phyloP scores from a whole-genome alignment of 331 rosid species.

The Ulmus americana region DNA sequence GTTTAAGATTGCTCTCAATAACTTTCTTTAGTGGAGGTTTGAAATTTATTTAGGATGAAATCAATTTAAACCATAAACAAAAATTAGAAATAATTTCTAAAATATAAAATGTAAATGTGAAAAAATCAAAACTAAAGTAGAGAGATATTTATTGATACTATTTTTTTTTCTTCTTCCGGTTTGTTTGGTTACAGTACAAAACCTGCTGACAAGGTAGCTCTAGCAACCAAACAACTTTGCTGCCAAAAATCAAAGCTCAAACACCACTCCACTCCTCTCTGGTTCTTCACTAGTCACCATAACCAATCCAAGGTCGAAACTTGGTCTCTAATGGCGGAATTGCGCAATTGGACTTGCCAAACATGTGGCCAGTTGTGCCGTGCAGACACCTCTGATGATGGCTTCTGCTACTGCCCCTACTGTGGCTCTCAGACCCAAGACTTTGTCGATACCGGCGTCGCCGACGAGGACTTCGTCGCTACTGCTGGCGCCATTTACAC shows the following conservation, averaged over 20 bases:
- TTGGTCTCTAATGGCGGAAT: slow-evolving; percentile 35
- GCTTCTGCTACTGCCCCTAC: slow-evolving; percentile 57
- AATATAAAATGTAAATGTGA: too few relatives aligned
- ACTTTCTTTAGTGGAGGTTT: too few relatives aligned
- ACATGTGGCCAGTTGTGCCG: slow-evolving; percentile 46
- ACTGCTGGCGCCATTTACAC: slow-evolving; percentile 43
- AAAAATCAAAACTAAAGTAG: too few relatives aligned
- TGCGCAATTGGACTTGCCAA: slow-evolving; percentile 35
- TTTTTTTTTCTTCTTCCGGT: too few relatives aligned
- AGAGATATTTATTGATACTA: too few relatives aligned
- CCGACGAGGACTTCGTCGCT: slow-evolving; percentile 44
- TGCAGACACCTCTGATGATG: slow-evolving; percentile 48
- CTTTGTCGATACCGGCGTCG: slow-evolving; percentile 52
- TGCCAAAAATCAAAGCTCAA: background rate
- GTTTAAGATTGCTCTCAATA: too few relatives aligned
- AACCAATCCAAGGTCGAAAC: background rate
- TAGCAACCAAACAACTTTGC: background rate
- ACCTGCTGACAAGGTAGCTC: background rate
- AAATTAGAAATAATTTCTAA: too few relatives aligned
- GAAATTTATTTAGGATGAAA: too few relatives aligned
- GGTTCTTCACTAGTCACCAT: too few relatives aligned
- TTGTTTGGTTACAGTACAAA: too few relatives aligned
- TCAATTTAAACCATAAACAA: too few relatives aligned
- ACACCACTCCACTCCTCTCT: too few relatives aligned
- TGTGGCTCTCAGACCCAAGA: slow-evolving; percentile 54